Evolutionary conservation across 2,329 filamentous ascomycete species (phyloP), one percentile per base, ranked within the genome.

Genomic region (Colletotrichum nymphaeae): DNA sequence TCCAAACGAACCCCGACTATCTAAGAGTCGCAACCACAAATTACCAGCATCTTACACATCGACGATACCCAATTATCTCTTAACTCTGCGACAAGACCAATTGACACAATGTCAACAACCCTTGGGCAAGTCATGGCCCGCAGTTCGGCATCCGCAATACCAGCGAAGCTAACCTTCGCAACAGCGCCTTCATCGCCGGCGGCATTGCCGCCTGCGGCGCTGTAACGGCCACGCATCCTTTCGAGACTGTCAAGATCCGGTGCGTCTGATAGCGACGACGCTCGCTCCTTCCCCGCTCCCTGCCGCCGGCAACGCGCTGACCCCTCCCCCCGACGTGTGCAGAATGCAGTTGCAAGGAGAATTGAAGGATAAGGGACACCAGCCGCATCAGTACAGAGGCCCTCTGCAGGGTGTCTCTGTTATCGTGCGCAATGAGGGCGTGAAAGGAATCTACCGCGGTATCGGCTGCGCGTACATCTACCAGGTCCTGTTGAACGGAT

Each of bases 171-270:
- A 66, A 75, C 66, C 42, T n/a, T 67, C 46, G 26, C 55, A 68
- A 72, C 78, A 91, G 95, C 77, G 94, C 95, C 75, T 99, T 99
- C 87, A 91, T 98, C 79, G 96, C 97, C 70, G 97, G 97, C 82
- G 97, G 97, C 81, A 94, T 99, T 81, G 97, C 97, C 81, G 97
- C 97, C 76, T 98, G 96, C 85, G 97, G 97, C 81, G 97, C 97
- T 76, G 97, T 99, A 71, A 98, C 96, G 53, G 95, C 97, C 76
- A 98, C 97, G 63, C 97, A 99, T 84, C 95, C 95, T 70, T 98
- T 98, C 86, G 97, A 99, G 86, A 98, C 96, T 14, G 95, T 99
- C 82, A 99, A 99, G 90, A 98, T 98, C 81, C 94, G 95, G 93
- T 95, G 87, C 81, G 88, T 77, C 81, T 56, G 19, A 52, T 49